Evolutionary conservation across 495 filamentous ascomycete species (phyloP).

Genomic region (Aspergillus conjunctus): DNA sequence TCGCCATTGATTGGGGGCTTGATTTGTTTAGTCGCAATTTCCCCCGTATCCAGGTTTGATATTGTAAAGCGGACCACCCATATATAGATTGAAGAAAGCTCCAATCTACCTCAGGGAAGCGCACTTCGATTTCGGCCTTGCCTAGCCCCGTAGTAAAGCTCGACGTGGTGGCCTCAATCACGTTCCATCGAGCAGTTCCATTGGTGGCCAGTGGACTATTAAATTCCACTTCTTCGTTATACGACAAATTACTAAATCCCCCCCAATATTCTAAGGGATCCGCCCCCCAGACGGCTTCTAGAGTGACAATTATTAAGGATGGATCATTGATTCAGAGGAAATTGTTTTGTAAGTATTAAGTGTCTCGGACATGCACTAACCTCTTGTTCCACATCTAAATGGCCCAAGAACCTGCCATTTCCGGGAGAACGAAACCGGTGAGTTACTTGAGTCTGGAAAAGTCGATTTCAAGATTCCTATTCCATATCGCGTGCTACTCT

Average conservation of each 20-base stretch:
- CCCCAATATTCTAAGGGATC: conserved; percentile 58
- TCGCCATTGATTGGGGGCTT: conserved; percentile 32
- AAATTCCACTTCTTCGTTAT: conserved; percentile 41
- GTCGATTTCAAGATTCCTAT: not conserved
- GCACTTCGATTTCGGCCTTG: conserved; percentile 41
- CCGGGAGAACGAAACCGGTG: conserved; percentile 35
- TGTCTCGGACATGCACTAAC: conserved; percentile 32
- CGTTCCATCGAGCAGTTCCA: conserved; percentile 52
- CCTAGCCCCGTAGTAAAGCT: conserved; percentile 19
- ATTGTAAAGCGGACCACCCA: conserved; percentile 62
- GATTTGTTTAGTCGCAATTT: conserved; percentile 38
- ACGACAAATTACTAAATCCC: conserved; percentile 50
- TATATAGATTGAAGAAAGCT: conserved; percentile 53
- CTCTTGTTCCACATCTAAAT: conserved; percentile 63
- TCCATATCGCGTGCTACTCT: not conserved
- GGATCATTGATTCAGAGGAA: not conserved
- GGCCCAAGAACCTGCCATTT: conserved; percentile 60
- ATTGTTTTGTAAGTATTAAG: not conserved
- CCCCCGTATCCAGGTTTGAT: conserved; percentile 61
- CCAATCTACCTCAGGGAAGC: conserved; percentile 55
- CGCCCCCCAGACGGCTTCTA: conserved; percentile 62
- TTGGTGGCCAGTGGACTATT: conserved; percentile 52
- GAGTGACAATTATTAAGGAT: conserved; percentile 1
- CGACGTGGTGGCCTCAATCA: conserved; percentile 28
- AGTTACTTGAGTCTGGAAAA: not conserved